Conservation (phyloP, 2,329 filamentous ascomycete species). For the Neonectria faginata region DNA sequence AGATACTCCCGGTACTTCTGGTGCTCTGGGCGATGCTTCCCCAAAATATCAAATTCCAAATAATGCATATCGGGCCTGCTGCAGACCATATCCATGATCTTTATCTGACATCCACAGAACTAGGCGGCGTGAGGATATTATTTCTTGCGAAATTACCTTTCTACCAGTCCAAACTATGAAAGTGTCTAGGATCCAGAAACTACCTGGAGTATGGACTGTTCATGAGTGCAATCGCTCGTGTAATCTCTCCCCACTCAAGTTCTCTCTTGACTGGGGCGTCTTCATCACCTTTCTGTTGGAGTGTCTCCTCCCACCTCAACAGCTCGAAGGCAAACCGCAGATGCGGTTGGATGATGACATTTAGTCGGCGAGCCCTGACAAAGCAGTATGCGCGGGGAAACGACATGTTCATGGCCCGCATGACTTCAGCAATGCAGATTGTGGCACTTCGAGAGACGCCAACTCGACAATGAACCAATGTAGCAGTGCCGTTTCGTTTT, state of each 20-base stretch:
- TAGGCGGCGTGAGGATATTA: neutral
- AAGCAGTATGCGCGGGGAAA: slow-evolving; percentile 97
- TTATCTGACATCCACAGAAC: neutral
- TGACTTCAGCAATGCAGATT: slow-evolving; percentile 99
- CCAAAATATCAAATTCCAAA: neutral
- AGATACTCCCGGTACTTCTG: neutral
- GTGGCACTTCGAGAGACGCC: slow-evolving; percentile 96
- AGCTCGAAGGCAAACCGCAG: slow-evolving; percentile 95
- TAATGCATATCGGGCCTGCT: neutral
- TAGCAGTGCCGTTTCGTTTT: slow-evolving; percentile 80
- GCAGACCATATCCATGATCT: neutral
- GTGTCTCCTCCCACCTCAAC: slow-evolving; percentile 91
- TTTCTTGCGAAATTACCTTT: neutral
- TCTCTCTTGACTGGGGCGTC: slow-evolving; percentile 71
- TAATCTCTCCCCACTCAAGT: slow-evolving; percentile 90
- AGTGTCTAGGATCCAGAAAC: neutral
- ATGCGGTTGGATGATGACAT: slow-evolving; percentile 98
- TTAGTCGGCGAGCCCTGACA: slow-evolving; percentile 89
- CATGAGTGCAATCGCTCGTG: slow-evolving; percentile 93
- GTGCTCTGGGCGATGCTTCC: neutral
- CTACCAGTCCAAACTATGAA: neutral
- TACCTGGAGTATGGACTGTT: slow-evolving; percentile 90
- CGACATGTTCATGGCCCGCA: slow-evolving; percentile 82
- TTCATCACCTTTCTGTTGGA: slow-evolving; percentile 66
- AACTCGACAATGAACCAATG: slow-evolving; percentile 94